Evolutionary conservation across 176 grass and related monocot genomes (phyloP).

Genomic region (Aegilops umbellulata): DNA sequence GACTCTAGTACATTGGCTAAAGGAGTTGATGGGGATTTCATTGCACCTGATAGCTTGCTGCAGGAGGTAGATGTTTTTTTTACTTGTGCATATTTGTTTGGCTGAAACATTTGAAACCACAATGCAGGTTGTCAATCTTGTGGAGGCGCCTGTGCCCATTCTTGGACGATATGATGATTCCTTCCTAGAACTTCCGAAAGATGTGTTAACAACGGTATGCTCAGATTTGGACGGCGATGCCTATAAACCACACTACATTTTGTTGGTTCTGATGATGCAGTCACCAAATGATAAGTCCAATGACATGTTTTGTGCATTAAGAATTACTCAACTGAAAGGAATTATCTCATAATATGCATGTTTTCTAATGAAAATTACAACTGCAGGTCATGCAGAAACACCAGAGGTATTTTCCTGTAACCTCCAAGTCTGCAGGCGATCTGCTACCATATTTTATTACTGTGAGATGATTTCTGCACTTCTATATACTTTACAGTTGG

Average conservation of each 20-base stretch:
- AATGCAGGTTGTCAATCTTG: conserved; percentile 82
- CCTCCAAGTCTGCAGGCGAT: conserved; percentile 49
- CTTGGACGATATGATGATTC: conserved; percentile 79
- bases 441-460: conserved; percentile 89
- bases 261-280: neutral
- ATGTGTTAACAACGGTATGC: conserved; percentile 91
- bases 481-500: conserved; percentile 21
- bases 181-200: conserved; percentile 96
- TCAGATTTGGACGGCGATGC: conserved; percentile 8
- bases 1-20: conserved; percentile 58
- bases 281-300: neutral
- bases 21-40: conserved; percentile 58
- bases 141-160: conserved; percentile 81
- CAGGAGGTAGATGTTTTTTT: conserved; percentile 64
- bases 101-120: conserved; percentile 15
- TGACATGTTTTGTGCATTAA: neutral
- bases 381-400: conserved; percentile 97
- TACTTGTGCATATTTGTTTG: neutral
- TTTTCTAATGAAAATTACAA: conserved; percentile 18
- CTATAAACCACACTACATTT: neutral
- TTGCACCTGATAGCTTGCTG: conserved; percentile 60
- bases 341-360: neutral
- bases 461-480: conserved; percentile 46
- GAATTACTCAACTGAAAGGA: neutral
- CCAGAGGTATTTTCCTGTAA: conserved; percentile 92